Percentiles rank a stretch among this genome's conserved stretches.
phyloP scores from a whole-genome alignment of 1,284 basidiomycete genomes.

The Ceratobasidium sp. region DNA sequence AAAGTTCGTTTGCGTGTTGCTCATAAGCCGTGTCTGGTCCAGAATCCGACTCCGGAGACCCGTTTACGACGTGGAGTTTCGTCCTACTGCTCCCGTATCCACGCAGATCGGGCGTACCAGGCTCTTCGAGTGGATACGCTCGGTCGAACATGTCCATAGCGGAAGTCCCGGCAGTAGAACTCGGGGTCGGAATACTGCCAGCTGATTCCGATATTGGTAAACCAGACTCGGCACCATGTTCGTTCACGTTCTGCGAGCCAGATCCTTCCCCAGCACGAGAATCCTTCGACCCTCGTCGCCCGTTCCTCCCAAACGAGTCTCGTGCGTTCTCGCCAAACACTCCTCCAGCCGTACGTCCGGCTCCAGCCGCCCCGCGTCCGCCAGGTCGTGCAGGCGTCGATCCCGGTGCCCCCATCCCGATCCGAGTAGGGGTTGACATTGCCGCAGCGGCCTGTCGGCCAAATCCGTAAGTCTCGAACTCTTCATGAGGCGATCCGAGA shows the following conservation, averaged over 20 bases:
- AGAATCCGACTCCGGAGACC: background rate
- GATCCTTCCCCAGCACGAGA: background rate
- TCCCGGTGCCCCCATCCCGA: background rate
- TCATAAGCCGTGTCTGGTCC: slow-evolving; percentile 4
- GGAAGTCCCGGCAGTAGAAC: background rate
- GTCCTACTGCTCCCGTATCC: background rate
- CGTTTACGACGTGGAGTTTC: background rate
- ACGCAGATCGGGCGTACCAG: background rate
- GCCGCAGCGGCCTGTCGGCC: slow-evolving; percentile 25
- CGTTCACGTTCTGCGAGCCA: background rate
- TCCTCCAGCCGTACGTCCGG: slow-evolving; percentile 10
- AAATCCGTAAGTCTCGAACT: slow-evolving; percentile 20
- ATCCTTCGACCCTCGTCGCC: slow-evolving; percentile 3
- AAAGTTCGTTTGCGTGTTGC: slow-evolving; percentile 6
- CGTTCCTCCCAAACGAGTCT: slow-evolving; percentile 22
- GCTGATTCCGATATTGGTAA: background rate
- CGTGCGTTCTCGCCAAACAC: slow-evolving; percentile 7
- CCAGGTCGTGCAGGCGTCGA: slow-evolving; percentile 7
- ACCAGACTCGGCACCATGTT: background rate
- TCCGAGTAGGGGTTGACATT: background rate
- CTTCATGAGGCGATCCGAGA: background rate
- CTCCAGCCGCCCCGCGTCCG: background rate
- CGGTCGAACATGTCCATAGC: background rate
- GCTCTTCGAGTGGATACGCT: background rate
- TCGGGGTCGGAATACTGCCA: too few species aligned